Percentiles rank a stretch among this genome's conserved stretches.
Conservation (phyloP, 805 yeast species). For the Candida railenensis region DNA sequence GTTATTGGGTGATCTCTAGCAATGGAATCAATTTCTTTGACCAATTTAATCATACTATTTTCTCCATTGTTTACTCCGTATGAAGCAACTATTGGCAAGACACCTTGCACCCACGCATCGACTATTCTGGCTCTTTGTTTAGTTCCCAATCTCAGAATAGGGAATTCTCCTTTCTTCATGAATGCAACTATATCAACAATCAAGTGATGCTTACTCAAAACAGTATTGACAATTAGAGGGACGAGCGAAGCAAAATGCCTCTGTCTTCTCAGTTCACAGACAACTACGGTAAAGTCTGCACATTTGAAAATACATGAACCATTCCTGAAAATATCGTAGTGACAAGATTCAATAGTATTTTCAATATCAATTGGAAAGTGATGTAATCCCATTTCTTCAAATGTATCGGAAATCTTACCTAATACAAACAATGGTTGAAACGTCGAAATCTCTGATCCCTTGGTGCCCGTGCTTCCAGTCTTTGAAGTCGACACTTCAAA, state of each 20-base stretch:
- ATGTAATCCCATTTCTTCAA: conserved; percentile 87
- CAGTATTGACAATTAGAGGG: conserved; percentile 77
- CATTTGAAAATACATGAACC: conserved; percentile 74
- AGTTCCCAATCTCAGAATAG: conserved; percentile 68
- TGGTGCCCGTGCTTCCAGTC: conserved; percentile 2
- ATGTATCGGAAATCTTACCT: conserved; percentile 82
- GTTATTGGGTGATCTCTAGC: conserved; percentile 39
- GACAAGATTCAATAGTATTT: conserved; percentile 45
- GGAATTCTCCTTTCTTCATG: conserved; percentile 60
- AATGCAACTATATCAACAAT: conserved; percentile 83
- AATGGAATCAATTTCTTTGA: conserved; percentile 52
- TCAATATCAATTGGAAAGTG: conserved; percentile 88
- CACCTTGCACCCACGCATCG: conserved; percentile 49
- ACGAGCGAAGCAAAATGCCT: conserved; percentile 68
- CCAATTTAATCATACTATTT: conserved; percentile 53
- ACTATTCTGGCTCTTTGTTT: conserved; percentile 75
- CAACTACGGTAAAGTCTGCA: conserved; percentile 73
- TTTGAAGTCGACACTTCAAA: conserved; percentile 13
- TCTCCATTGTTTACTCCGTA: conserved; percentile 68
- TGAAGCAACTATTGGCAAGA: conserved; percentile 39
- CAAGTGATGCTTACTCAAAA: conserved; percentile 78
- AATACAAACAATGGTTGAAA: conserved; percentile 82
- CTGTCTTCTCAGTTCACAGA: conserved; percentile 60
- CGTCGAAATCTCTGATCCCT: conserved; percentile 24
- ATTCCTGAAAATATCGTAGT: conserved; percentile 56